Base-by-base conservation (phyloP, 768 basidiomycete species). In the Epithele typhae region DNA sequence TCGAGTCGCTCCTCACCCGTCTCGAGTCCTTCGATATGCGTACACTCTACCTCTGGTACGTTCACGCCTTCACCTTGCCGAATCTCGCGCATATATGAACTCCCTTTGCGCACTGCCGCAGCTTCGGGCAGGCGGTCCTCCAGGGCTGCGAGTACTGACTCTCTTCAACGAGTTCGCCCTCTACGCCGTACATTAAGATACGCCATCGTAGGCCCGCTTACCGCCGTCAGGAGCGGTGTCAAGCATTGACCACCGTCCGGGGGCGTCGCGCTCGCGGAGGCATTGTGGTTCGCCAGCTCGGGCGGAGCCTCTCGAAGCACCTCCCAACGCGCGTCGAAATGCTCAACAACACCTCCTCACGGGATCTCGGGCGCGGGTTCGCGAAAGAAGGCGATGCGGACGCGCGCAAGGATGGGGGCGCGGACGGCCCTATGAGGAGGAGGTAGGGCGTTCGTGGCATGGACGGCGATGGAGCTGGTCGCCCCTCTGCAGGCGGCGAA, bases 41-140 rank as follows among this genome's bases (percentile, higher is more conserved):
- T 44, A 64, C 70, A 0, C 58, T 75, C 37, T 89, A 87, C 56
- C 70, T 78, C 54, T 72, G 81, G 83, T 83, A 39, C 14, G 74
- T 61, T 43, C 23, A 21, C 25, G 17, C 37, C 21, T 15, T 43
- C 12, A 34, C 34, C 34, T 41, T 19, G 25, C 40, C 24, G 18
- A 17, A 11, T 17, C 5, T 17, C 14, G 37, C 19, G 11, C 27
- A 14, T 27, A 7, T 9, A 9, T 32, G 30, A 32, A 32, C 9
- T 32, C 9, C 30, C 30, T 15, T 15, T 25, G 21, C n/a, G n/a
- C n/a, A n/a, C n/a, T n/a, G n/a, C n/a, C n/a, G n/a, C 45, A 86
- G 87, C 46, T 84, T 87, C 49, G 87, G 87, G 19, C 87, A 89
- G 62, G 62, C 72, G 23, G 76, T 78, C 4, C 63, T 89, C 15